phyloP scores from a whole-genome alignment of 306 rosid genomes.

The Abrus pulchellus region DNA sequence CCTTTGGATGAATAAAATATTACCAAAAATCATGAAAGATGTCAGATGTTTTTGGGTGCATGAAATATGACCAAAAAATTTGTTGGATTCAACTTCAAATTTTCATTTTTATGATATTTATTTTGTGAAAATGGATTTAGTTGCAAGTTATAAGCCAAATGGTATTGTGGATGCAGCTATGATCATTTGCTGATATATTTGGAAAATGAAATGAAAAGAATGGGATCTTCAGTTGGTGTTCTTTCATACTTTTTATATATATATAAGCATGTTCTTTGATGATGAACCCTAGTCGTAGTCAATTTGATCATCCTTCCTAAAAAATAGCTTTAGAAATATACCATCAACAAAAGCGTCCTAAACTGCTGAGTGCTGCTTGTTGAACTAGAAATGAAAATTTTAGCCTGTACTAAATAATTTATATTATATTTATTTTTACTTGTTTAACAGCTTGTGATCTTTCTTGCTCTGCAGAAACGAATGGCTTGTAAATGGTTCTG shows the following conservation, averaged over 20 bases:
- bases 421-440: neutral
- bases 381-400: conserved; percentile 6
- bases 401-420: no score
- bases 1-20: no score
- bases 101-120: neutral
- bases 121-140: conserved; percentile 16
- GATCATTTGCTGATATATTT: neutral
- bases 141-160: neutral
- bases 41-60: neutral
- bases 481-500: conserved; percentile 65
- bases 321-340: conserved; percentile 14
- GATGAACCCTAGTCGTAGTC: neutral
- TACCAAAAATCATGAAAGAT: neutral
- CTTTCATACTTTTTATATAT: no score
- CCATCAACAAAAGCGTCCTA: neutral
- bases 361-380: conserved; percentile 1
- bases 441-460: conserved; percentile 22
- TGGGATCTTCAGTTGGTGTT: no score
- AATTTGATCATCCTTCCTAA: conserved; percentile 1
- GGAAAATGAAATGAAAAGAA: neutral
- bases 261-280: neutral
- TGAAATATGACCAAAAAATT: neutral
- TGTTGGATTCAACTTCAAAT: conserved; percentile 20
- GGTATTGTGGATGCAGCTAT: conserved; percentile 2
- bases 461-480: conserved; percentile 71